phyloP scores from a whole-genome alignment of 192 early-diverging fungal genomes.

The Oehlia diaphana region DNA sequence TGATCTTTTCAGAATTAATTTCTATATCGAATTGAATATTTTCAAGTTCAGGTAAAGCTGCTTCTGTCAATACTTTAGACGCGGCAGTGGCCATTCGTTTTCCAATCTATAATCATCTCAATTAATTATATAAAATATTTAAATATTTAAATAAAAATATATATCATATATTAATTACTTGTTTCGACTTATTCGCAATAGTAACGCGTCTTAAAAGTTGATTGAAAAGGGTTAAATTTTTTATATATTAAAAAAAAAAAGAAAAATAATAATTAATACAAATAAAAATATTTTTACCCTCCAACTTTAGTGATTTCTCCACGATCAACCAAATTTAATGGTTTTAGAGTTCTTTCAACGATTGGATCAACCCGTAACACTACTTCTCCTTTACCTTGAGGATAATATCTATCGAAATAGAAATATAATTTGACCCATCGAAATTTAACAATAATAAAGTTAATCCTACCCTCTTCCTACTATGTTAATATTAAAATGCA shows the following conservation, averaged over 20 bases:
- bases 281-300: conserved; percentile 7
- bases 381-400: conserved; percentile 36
- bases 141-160: neutral
- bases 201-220: neutral
- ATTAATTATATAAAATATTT: neutral
- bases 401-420: conserved; percentile 33
- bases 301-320: conserved; percentile 7
- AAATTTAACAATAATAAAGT: neutral
- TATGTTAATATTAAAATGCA: conserved; percentile 10
- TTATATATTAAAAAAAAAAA: neutral
- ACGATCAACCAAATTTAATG: conserved; percentile 14
- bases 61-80: neutral
- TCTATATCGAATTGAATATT: conserved; percentile 19
- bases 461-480: conserved; percentile 7
- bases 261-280: neutral
- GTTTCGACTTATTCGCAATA: neutral
- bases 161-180: neutral
- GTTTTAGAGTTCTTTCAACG: conserved; percentile 12
- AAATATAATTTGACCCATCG: neutral
- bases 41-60: conserved; percentile 4
- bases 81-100: conserved; percentile 2
- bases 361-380: conserved; percentile 31
- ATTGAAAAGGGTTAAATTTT: neutral
- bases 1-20: conserved; percentile 14
- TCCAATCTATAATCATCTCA: conserved; percentile 4